Percentiles rank a stretch among this genome's conserved stretches.
Evolutionary conservation across 148 eudicot genomes (phyloP).

Genomic region (Fagopyrum tataricum): DNA sequence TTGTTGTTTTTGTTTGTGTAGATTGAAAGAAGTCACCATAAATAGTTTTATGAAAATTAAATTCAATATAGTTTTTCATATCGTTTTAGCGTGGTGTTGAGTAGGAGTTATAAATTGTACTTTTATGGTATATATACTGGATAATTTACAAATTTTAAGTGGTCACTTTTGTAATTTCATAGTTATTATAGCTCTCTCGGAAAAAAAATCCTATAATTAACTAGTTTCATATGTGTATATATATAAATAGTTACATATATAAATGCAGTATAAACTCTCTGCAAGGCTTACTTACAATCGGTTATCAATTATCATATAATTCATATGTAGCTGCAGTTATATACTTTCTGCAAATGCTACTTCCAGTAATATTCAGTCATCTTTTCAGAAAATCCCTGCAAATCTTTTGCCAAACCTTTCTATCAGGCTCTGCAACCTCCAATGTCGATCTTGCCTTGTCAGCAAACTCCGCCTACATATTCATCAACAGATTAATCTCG

Average conservation of each 20-base stretch:
- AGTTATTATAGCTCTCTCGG: too few relatives aligned
- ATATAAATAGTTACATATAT: neutral
- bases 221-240: neutral
- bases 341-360: neutral
- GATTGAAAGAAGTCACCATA: too few relatives aligned
- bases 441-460: conserved; percentile 34
- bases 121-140: too few relatives aligned
- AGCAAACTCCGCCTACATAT: conserved; percentile 33
- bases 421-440: conserved; percentile 36
- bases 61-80: too few relatives aligned
- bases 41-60: too few relatives aligned
- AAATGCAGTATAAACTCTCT: neutral
- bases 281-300: neutral
- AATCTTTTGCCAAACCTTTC: conserved; percentile 37
- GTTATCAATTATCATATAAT: neutral
- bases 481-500: neutral
- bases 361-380: neutral
- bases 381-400: conserved; percentile 45
- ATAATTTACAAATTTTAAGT: too few relatives aligned
- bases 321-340: neutral
- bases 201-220: too few relatives aligned
- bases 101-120: too few relatives aligned
- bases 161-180: too few relatives aligned
- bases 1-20: too few relatives aligned
- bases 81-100: too few relatives aligned